Evolutionary conservation across 257 asterid genomes (phyloP).

Genomic region (Rehmannia glutinosa): DNA sequence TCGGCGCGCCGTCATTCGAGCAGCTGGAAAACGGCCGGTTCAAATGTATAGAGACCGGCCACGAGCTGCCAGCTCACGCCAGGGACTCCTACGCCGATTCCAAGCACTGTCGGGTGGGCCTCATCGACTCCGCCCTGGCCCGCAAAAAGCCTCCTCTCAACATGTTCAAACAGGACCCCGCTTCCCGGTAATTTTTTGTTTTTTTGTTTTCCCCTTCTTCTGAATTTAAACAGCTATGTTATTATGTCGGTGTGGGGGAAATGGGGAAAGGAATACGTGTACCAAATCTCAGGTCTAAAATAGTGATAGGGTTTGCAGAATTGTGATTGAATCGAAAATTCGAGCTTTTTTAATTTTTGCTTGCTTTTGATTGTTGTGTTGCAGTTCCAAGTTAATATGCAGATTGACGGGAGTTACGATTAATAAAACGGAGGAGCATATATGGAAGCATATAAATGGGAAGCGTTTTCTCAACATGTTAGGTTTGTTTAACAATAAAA

Average conservation of each 20-base stretch:
- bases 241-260: too few relatives aligned
- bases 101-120: slow-evolving; percentile 91
- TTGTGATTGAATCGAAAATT: neutral
- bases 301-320: neutral
- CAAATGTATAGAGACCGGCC: slow-evolving; percentile 89
- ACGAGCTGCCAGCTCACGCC: slow-evolving; percentile 81
- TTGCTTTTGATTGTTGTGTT: slow-evolving; percentile 13
- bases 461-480: slow-evolving; percentile 78
- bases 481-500: slow-evolving; percentile 45
- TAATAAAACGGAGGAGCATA: slow-evolving; percentile 90
- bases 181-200: slow-evolving; percentile 40
- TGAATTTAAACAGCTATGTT: too few relatives aligned
- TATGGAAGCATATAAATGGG: slow-evolving; percentile 97
- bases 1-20: slow-evolving; percentile 69
- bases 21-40: slow-evolving; percentile 71
- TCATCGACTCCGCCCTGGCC: slow-evolving; percentile 71
- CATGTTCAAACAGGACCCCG: slow-evolving; percentile 80
- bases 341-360: neutral
- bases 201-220: neutral
- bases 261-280: neutral
- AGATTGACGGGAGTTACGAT: slow-evolving; percentile 69
- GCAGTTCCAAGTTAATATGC: slow-evolving; percentile 75
- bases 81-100: slow-evolving; percentile 61
- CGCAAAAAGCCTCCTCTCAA: slow-evolving; percentile 77
- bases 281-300: neutral